Base-by-base conservation (phyloP, 352 stramenopile genomes). In the Phytophthora pseudosyringae region DNA sequence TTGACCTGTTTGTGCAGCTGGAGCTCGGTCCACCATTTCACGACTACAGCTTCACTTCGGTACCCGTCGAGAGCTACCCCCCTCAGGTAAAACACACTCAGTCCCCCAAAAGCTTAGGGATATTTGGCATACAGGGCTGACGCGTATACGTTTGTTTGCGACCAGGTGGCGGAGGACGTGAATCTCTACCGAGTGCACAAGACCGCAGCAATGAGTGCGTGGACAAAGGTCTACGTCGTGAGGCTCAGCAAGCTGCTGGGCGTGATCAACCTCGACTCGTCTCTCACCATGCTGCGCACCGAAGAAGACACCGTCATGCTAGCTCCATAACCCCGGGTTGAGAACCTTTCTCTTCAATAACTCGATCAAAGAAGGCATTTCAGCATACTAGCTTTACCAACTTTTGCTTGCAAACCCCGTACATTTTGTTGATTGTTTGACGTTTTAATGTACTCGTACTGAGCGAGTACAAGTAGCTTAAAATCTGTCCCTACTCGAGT, bases 191-290 rank as follows among this genome's bases (percentile, higher is more conserved):
- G 83, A 13, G 82, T 95, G 15, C 86, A 93, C 64, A 88, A 90
- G 47, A 79, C 89, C 48, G 84, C 87, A 13, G 78, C 85, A 5
- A 90, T 93, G 71, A 87, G 78, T 44, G 81, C 91, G 68, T 93
- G 85, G 87, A 93, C 87, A 12, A 85, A 95, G 45, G 84, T 95
- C 7, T 95, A 93, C 68, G 87, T 95, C 15, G 80, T 87, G 21
- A 88, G 87, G 67, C 57, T 83, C 46, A 86, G 87, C 64, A 81
- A 86, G 39, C 56, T 95, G 9, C 53, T 93, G 1, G 87, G 87
- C 12, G 80, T 91, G 29, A 64, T 95, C 62, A 91, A 94, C 45
- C 63, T 94, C 5, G 83, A 90, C 29, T 74, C 73, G 5, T 91
- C 81, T 44, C 73, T 91, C 31, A 87, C 60, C 53, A 79, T 80